Evolutionary conservation across 306 rosid species (phyloP).

Genomic region (Citrullus amarus): DNA sequence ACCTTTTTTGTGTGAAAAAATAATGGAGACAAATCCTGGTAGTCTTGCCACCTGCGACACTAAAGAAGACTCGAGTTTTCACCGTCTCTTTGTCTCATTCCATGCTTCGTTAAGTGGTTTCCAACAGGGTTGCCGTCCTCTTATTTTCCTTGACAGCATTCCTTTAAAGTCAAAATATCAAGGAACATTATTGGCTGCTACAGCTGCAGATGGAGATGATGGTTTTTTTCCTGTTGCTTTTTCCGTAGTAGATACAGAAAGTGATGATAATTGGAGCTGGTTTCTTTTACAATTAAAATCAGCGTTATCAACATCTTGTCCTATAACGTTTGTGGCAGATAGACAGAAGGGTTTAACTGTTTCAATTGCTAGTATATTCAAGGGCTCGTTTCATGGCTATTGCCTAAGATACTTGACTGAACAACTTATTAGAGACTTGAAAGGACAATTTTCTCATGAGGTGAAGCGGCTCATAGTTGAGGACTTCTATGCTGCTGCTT

Average conservation of each 20-base stretch:
- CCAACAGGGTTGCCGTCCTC: slow-evolving; percentile 93
- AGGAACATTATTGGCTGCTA: slow-evolving; percentile 82
- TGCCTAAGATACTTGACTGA: slow-evolving; percentile 76
- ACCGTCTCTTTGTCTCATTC: slow-evolving; percentile 85
- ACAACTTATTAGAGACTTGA: slow-evolving; percentile 82
- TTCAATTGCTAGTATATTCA: slow-evolving; percentile 58
- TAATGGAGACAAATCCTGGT: slow-evolving; percentile 92
- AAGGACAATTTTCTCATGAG: slow-evolving; percentile 89
- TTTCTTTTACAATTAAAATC: slow-evolving; percentile 77
- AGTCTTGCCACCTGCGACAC: slow-evolving; percentile 78
- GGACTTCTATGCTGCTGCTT: slow-evolving; percentile 79
- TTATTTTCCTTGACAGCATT: slow-evolving; percentile 78
- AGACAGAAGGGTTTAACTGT: slow-evolving; percentile 68
- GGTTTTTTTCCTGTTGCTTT: slow-evolving; percentile 86
- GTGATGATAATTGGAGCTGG: slow-evolving; percentile 91
- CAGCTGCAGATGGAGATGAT: slow-evolving; percentile 85
- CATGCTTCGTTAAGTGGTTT: slow-evolving; percentile 81
- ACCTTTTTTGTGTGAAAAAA: slow-evolving; percentile 69
- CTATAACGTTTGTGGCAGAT: slow-evolving; percentile 83
- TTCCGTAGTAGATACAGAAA: slow-evolving; percentile 82
- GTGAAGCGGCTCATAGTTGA: slow-evolving; percentile 82
- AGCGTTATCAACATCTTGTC: slow-evolving; percentile 54
- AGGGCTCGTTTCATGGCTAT: slow-evolving; percentile 71
- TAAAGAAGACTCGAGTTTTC: slow-evolving; percentile 87
- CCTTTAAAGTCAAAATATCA: slow-evolving; percentile 83